Percentiles rank a stretch among this genome's conserved stretches.
Conservation (phyloP, 768 basidiomycete genomes). For the Boletus insuetus region DNA sequence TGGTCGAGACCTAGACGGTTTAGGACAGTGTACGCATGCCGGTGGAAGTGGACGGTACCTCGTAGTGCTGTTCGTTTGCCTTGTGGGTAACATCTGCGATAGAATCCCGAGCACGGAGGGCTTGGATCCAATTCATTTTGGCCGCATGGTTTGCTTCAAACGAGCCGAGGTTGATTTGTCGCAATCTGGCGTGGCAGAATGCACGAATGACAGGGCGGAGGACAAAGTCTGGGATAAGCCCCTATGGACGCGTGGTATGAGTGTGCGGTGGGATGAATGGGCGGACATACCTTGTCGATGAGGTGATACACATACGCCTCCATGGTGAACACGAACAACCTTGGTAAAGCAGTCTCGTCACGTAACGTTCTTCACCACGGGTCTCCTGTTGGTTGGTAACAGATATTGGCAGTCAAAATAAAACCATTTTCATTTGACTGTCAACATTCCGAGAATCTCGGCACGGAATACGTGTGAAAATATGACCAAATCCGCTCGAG, state of each 20-base stretch:
- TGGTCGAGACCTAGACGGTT: not conserved
- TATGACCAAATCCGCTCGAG: not conserved
- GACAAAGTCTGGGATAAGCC: not conserved
- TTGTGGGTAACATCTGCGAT: not conserved
- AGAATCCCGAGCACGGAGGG: not conserved
- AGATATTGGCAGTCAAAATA: too few species aligned
- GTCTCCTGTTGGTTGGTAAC: too few species aligned
- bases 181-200: not conserved
- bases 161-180: not conserved
- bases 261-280: not conserved
- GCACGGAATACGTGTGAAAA: not conserved
- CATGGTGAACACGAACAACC: not conserved
- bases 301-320: not conserved
- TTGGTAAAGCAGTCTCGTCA: too few species aligned
- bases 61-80: not conserved
- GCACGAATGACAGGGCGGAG: not conserved
- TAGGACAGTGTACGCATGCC: not conserved
- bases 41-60: not conserved
- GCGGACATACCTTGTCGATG: not conserved
- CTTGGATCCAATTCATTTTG: not conserved
- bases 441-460: too few species aligned
- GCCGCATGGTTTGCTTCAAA: not conserved
- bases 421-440: too few species aligned
- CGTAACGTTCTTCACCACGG: too few species aligned
- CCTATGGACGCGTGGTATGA: not conserved